phyloP scores from a whole-genome alignment of 495 filamentous ascomycete genomes.

The Penicillium coprophilum region DNA sequence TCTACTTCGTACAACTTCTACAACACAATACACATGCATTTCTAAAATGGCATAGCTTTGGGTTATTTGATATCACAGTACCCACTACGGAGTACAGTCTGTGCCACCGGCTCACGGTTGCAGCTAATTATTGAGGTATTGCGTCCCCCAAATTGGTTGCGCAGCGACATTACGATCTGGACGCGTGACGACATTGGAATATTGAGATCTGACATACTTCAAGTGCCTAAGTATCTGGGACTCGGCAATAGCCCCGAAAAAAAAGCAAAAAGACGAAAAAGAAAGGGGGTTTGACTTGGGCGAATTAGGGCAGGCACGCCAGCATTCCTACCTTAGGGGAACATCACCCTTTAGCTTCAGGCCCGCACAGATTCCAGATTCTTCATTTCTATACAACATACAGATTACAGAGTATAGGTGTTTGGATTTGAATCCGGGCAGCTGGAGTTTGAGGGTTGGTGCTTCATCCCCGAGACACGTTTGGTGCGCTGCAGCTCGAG shows the following conservation, averaged over 20 bases:
- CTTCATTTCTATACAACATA: background rate
- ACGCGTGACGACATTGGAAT: background rate
- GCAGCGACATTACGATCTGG: background rate
- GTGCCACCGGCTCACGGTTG: constrained; percentile 14
- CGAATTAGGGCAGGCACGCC: background rate
- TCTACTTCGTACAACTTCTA: background rate
- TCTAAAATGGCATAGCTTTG: background rate
- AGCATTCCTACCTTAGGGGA: background rate
- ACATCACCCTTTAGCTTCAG: background rate
- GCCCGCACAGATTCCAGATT: background rate
- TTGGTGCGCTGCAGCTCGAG: constrained; percentile 29
- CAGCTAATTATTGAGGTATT: constrained; percentile 17
- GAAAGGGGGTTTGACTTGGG: background rate
- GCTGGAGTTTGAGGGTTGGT: constrained; percentile 5
- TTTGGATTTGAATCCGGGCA: constrained; percentile 1
- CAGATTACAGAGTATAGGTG: too few relatives aligned
- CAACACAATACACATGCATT: background rate
- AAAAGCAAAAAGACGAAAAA: background rate
- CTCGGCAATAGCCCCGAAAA: background rate
- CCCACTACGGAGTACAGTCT: background rate
- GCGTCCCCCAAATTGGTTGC: constrained; percentile 10
- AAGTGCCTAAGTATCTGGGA: background rate
- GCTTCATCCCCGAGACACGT: constrained; percentile 28
- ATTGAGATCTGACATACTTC: background rate
- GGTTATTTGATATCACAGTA: background rate